These are phyloP conservation scores for Dendrobium officinale DNA, from an alignment of 106 monocot genomes.

Conservation along the genomic window DNA sequence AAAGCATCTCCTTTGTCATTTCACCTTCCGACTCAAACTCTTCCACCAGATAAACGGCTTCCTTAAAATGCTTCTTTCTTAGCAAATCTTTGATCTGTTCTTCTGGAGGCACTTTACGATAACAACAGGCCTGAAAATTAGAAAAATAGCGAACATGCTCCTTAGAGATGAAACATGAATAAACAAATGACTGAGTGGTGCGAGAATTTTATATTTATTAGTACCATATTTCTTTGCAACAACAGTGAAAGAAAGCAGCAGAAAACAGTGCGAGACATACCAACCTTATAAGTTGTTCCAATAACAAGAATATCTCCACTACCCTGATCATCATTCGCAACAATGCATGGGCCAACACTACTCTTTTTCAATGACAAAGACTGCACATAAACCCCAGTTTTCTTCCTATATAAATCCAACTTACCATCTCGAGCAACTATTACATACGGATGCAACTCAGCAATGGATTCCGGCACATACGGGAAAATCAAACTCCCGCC, in stretches of 20 bases:
- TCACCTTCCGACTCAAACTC: constrained; percentile 74
- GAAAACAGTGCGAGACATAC: constrained; percentile 17
- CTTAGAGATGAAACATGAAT: neutral
- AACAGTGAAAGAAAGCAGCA: neutral
- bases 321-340: constrained; percentile 46
- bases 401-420: constrained; percentile 70
- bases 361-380: constrained; percentile 35
- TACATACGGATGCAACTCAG: constrained; percentile 61
- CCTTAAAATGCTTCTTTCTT: constrained; percentile 69
- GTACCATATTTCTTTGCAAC: neutral
- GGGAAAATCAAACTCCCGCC: constrained; percentile 84
- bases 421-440: constrained; percentile 46
- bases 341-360: constrained; percentile 29
- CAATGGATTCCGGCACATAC: constrained; percentile 44
- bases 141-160: neutral
- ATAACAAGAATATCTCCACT: constrained; percentile 45
- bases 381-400: constrained; percentile 63
- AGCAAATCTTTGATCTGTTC: constrained; percentile 93
- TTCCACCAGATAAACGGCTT: constrained; percentile 64
- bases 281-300: constrained; percentile 72
- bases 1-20: constrained; percentile 73
- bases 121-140: constrained; percentile 57
- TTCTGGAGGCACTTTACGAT: constrained; percentile 58
- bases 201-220: neutral
- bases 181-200: neutral